Evolutionary conservation across 2,329 filamentous ascomycete species (phyloP), one percentile per base, ranked within the genome.

Genomic region (Aspergillus nomiae): DNA sequence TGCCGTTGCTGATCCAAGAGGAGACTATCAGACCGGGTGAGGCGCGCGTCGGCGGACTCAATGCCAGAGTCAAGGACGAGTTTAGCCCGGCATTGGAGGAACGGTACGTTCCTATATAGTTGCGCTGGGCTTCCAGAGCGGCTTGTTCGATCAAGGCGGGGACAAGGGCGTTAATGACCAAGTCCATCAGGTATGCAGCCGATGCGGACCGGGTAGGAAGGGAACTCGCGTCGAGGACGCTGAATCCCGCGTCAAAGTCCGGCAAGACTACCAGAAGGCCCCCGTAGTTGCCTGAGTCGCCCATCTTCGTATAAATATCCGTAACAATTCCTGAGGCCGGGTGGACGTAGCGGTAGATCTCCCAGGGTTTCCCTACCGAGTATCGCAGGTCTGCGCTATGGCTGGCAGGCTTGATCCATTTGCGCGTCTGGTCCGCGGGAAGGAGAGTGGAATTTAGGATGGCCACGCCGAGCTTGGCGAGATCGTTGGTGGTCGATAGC

Each of bases 191-290:
- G 6, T 70, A 8, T 4, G 61, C 48, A 2, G 67, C 56, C 5
- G 63, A 46, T 2, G 4, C 16, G 8, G 14, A 43, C 14, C 66
- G 66, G 4, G 34, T 60, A 28, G 21, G 26, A 8, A 56, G 50
- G 1, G 50, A 48, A 7, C 77, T 78, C 11, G 79, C 81, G 2
- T 75, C 65, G 1, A 83, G 70, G 21, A 82, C 68, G 1, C 71
- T 74, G 61, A 83, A 79, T 0, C 81, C 81, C 16, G 80, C 70
- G 55, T 78, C 74, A 56, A 76, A 81, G 62, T 83, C 80, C 0
- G 80, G 81, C 3, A 83, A 63, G 6, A 84, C 68, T 2, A 75
- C 75, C 0, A 84, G 59, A 10, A 77, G 71, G 1, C 75, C 73
- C 21, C 74, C 74, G 63, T 81, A 83, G 43, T 68, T 65, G 30